Conservation (phyloP, 2,329 filamentous ascomycete species). For the Septoria petroselini region DNA sequence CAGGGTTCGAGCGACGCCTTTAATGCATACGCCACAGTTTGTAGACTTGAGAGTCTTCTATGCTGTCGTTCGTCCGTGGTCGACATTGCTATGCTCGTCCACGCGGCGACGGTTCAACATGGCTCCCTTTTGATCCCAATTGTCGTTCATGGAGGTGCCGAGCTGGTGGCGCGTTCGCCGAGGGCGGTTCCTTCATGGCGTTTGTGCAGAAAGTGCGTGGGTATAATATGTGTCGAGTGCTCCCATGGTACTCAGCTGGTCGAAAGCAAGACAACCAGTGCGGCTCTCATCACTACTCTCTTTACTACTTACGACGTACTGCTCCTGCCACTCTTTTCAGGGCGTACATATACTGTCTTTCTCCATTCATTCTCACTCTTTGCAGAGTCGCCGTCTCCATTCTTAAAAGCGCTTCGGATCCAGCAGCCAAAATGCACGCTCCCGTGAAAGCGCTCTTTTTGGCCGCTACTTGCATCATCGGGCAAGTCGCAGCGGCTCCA, state of each 20-base stretch:
- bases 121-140: conserved; percentile 2
- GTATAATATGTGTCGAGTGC: conserved; percentile 6
- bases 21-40: conserved; percentile 1
- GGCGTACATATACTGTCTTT: conserved; percentile 10
- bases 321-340: conserved; percentile 12
- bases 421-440: conserved; percentile 6
- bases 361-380: background rate
- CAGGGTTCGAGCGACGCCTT: conserved; percentile 4
- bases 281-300: background rate
- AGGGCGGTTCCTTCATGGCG: conserved; percentile 1
- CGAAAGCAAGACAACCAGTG: background rate
- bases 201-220: background rate
- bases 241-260: background rate
- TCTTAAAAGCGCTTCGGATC: background rate
- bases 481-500: conserved; percentile 9
- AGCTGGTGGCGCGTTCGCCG: conserved; percentile 7
- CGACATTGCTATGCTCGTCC: conserved; percentile 3
- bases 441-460: conserved; percentile 5
- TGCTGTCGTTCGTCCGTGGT: conserved; percentile 4
- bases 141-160: background rate
- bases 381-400: background rate
- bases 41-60: background rate
- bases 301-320: conserved; percentile 10
- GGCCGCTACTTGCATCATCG: conserved; percentile 8
- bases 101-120: background rate